phyloP scores from a whole-genome alignment of 805 yeast genomes.

The Spathaspora sp. region DNA sequence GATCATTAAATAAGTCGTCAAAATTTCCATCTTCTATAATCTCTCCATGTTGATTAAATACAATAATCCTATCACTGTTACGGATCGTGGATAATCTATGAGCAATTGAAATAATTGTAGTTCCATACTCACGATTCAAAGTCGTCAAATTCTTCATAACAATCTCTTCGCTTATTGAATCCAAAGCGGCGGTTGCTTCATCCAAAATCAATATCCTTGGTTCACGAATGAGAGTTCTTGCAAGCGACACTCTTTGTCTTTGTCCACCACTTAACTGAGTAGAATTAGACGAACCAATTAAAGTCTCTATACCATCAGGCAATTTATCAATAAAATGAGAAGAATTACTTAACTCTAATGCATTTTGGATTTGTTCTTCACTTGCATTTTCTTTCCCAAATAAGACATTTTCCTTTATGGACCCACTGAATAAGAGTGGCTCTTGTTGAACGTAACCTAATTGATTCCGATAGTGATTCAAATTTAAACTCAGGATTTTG shows the following conservation, averaged over 20 bases:
- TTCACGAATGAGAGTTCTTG: slow-evolving; percentile 74
- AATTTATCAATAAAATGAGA: slow-evolving; percentile 62
- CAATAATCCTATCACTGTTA: slow-evolving; percentile 77
- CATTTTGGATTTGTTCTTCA: slow-evolving; percentile 56
- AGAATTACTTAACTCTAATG: slow-evolving; percentile 72
- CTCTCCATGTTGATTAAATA: slow-evolving; percentile 49
- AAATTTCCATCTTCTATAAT: slow-evolving; percentile 62
- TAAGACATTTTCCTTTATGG: slow-evolving; percentile 75
- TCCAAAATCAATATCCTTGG: slow-evolving; percentile 84
- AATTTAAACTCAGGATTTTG: slow-evolving; percentile 59
- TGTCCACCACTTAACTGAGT: slow-evolving; percentile 91
- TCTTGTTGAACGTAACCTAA: slow-evolving; percentile 94
- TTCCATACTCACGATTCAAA: slow-evolving; percentile 46
- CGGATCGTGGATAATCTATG: slow-evolving; percentile 87
- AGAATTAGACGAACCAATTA: slow-evolving; percentile 70
- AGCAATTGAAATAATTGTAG: slow-evolving; percentile 84
- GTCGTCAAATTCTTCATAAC: slow-evolving; percentile 68
- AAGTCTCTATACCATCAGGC: slow-evolving; percentile 79
- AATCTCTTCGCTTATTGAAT: slow-evolving; percentile 80
- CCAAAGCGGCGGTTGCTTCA: slow-evolving; percentile 94
- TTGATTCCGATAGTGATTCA: slow-evolving; percentile 67
- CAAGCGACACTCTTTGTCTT: slow-evolving; percentile 87
- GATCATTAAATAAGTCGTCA: slow-evolving; percentile 20
- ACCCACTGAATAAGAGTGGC: slow-evolving; percentile 83
- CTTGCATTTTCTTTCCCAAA: slow-evolving; percentile 67